phyloP scores from a whole-genome alignment of 352 stramenopile genomes.

The Pythium grandisporangium region DNA sequence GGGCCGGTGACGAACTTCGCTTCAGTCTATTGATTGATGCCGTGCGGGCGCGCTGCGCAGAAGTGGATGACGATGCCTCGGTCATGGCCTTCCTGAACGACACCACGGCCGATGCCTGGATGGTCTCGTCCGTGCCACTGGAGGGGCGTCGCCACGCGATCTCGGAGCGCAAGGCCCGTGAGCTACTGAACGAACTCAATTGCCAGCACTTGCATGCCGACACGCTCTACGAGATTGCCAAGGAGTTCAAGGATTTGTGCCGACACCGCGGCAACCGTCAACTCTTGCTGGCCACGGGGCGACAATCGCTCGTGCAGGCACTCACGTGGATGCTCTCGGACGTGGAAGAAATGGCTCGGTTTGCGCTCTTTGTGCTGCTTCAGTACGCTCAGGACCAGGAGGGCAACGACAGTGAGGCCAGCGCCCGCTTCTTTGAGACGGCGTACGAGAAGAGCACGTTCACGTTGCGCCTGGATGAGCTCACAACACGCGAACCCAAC shows the following conservation, averaged over 20 bases:
- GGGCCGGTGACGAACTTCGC: constrained; percentile 36
- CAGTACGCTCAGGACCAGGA: constrained; percentile 47
- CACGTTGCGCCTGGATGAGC: constrained; percentile 27
- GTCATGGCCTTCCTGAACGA: constrained; percentile 34
- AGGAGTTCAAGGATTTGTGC: constrained; percentile 61
- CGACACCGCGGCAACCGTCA: constrained; percentile 62
- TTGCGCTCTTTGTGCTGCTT: constrained; percentile 52
- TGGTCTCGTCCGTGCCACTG: constrained; percentile 45
- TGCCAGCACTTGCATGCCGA: constrained; percentile 39
- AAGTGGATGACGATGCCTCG: constrained; percentile 50
- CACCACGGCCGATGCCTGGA: constrained; percentile 37
- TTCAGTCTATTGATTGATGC: constrained; percentile 46
- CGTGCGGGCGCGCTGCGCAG: constrained; percentile 39
- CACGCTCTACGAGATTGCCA: constrained; percentile 50
- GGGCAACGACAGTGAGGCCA: no score
- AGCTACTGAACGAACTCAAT: constrained; percentile 53
- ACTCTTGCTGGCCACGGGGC: constrained; percentile 36
- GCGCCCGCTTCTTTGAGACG: constrained; percentile 33
- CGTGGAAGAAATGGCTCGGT: constrained; percentile 43
- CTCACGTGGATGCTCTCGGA: constrained; percentile 62
- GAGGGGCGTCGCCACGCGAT: constrained; percentile 44
- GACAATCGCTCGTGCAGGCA: constrained; percentile 27
- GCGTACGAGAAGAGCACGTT: constrained; percentile 57
- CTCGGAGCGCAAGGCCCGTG: constrained; percentile 26
- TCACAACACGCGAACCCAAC: constrained; percentile 19